phyloP scores from a whole-genome alignment of 352 stramenopile species.

The Peronospora tabacina region DNA sequence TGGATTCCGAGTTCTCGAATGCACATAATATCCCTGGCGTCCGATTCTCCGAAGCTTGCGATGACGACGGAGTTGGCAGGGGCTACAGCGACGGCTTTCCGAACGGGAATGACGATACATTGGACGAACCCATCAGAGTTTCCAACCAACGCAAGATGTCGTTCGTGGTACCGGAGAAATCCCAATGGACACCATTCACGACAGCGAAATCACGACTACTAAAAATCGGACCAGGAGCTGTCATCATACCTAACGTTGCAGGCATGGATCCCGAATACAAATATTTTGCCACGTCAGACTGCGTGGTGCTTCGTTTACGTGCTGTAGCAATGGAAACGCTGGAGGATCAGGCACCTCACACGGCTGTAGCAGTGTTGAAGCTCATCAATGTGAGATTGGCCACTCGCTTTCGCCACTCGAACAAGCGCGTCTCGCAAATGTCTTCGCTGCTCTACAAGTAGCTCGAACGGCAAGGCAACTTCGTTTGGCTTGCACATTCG shows the following conservation, averaged over 20 bases:
- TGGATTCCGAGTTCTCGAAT: slow-evolving; percentile 55
- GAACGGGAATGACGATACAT: slow-evolving; percentile 6
- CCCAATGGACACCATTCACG: slow-evolving; percentile 59
- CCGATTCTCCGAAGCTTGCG: slow-evolving; percentile 10
- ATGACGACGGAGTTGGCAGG: slow-evolving; percentile 1
- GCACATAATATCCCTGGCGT: slow-evolving; percentile 54
- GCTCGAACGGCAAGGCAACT: not conserved
- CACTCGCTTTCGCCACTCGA: slow-evolving; percentile 55
- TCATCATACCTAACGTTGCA: slow-evolving; percentile 54
- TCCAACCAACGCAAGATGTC: slow-evolving; percentile 30
- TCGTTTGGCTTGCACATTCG: slow-evolving; percentile 9
- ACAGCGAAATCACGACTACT: slow-evolving; percentile 52
- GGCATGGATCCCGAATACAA: slow-evolving; percentile 37
- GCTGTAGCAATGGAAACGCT: slow-evolving; percentile 47
- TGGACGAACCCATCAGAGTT: slow-evolving; percentile 3
- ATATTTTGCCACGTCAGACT: slow-evolving; percentile 60
- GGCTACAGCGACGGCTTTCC: slow-evolving; percentile 1
- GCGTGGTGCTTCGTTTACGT: slow-evolving; percentile 56
- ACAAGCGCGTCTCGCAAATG: slow-evolving; percentile 69
- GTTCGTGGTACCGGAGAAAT: slow-evolving; percentile 36
- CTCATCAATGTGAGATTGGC: slow-evolving; percentile 56
- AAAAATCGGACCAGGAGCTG: slow-evolving; percentile 68
- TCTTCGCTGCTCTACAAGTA: slow-evolving; percentile 76
- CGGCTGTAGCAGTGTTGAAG: slow-evolving; percentile 66
- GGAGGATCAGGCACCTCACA: slow-evolving; percentile 49